phyloP scores from a whole-genome alignment of 2,329 filamentous ascomycete species.

The Arthrobotrys pseudoclavata region DNA sequence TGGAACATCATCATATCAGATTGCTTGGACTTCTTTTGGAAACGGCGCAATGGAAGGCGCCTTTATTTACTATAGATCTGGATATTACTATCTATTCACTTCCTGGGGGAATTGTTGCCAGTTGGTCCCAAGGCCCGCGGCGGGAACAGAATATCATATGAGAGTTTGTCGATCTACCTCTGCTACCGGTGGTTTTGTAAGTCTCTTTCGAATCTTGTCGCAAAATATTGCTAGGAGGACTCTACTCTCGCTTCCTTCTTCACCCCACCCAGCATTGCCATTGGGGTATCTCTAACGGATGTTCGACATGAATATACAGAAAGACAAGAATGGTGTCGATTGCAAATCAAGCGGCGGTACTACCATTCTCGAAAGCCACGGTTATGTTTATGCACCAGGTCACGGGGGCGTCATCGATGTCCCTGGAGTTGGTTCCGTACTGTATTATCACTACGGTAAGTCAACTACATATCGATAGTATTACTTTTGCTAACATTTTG shows the following conservation, averaged over 20 bases:
- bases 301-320: conserved; percentile 45
- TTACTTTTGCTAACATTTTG: conserved; percentile 12
- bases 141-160: conserved; percentile 76
- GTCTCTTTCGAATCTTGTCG: not conserved
- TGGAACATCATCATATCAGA: conserved; percentile 66
- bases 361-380: conserved; percentile 73
- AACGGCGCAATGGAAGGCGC: conserved; percentile 72
- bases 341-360: conserved; percentile 74
- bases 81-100: conserved; percentile 77
- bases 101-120: conserved; percentile 74
- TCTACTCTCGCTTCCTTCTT: not conserved
- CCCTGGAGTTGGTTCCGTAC: conserved; percentile 69
- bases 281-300: not conserved
- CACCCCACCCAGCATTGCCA: not conserved
- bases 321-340: conserved; percentile 71
- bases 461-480: not conserved
- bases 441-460: conserved; percentile 75
- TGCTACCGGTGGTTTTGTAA: conserved; percentile 71
- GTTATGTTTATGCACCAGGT: conserved; percentile 75
- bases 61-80: conserved; percentile 71
- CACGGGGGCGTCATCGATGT: conserved; percentile 73
- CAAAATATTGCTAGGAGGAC: not conserved
- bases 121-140: conserved; percentile 71
- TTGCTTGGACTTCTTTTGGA: conserved; percentile 71
- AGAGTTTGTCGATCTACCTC: conserved; percentile 73